phyloP scores from a whole-genome alignment of 495 filamentous ascomycete species.

The Penicillium maclennaniae region DNA sequence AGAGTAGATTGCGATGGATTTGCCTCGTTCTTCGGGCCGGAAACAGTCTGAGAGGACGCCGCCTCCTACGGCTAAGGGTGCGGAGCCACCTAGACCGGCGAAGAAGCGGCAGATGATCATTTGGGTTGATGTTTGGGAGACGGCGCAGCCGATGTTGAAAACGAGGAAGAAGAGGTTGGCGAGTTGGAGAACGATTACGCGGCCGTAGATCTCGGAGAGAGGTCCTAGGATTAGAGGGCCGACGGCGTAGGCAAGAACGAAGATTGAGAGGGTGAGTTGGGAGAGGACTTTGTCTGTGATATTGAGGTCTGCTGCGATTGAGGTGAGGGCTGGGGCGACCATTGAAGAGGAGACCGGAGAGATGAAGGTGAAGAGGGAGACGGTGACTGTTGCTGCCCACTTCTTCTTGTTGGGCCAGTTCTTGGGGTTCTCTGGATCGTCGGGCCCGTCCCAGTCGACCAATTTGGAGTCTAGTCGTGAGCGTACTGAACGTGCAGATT shows the following conservation, averaged over 20 bases:
- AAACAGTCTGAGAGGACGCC: constrained; percentile 64
- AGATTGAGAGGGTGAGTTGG: constrained; percentile 64
- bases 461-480: constrained; percentile 24
- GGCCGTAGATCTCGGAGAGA: constrained; percentile 71
- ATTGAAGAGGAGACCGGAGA: constrained; percentile 69
- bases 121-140: constrained; percentile 45
- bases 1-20: constrained; percentile 60
- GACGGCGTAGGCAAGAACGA: constrained; percentile 70
- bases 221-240: constrained; percentile 69
- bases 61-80: constrained; percentile 52
- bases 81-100: constrained; percentile 54
- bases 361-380: constrained; percentile 66
- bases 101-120: constrained; percentile 57
- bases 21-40: constrained; percentile 59
- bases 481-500: constrained; percentile 17
- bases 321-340: constrained; percentile 62
- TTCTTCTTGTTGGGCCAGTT: constrained; percentile 56
- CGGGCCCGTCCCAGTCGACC: constrained; percentile 54
- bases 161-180: constrained; percentile 64
- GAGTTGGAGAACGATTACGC: constrained; percentile 55
- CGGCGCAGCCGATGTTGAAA: constrained; percentile 55
- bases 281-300: constrained; percentile 53
- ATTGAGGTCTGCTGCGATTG: constrained; percentile 56
- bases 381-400: constrained; percentile 58
- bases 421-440: constrained; percentile 56